Conservation (phyloP, 169 alveolate genomes). For the Babesia ovis region DNA sequence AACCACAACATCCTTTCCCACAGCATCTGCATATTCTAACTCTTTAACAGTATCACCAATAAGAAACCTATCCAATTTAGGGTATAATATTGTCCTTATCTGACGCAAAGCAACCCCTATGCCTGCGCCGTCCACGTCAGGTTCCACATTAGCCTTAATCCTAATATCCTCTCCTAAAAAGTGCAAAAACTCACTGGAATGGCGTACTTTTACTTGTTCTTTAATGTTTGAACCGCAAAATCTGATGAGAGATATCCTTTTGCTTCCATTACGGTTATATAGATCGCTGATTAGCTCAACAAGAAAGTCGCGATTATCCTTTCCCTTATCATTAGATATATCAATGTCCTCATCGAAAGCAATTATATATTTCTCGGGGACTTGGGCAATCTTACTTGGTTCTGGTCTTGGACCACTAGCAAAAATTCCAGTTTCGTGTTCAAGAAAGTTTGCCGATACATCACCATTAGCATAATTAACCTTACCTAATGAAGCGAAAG, state of each 20-base stretch:
- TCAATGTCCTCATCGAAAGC: neutral
- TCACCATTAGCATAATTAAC: neutral
- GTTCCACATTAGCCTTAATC: neutral
- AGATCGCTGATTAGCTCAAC: neutral
- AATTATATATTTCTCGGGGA: neutral
- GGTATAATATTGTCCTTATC: slow-evolving; percentile 20
- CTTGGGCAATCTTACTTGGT: neutral
- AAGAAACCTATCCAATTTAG: neutral
- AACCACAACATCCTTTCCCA: slow-evolving; percentile 36
- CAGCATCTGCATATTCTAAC: neutral
- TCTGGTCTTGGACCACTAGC: neutral
- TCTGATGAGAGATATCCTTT: no score
- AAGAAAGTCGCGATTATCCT: neutral
- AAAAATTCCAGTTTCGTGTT: neutral
- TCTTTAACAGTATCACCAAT: neutral
- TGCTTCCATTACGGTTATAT: neutral
- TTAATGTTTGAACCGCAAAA: no score
- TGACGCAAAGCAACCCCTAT: slow-evolving; percentile 50
- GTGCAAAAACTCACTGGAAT: no score
- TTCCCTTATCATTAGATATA: neutral
- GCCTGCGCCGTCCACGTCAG: neutral
- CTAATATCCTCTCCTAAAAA: neutral
- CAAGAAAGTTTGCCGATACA: neutral
- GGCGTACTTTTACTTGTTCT: no score
- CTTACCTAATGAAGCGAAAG: neutral